Base-by-base conservation (phyloP, 495 filamentous ascomycete genomes). In the Talaromyces trachyspermus region DNA sequence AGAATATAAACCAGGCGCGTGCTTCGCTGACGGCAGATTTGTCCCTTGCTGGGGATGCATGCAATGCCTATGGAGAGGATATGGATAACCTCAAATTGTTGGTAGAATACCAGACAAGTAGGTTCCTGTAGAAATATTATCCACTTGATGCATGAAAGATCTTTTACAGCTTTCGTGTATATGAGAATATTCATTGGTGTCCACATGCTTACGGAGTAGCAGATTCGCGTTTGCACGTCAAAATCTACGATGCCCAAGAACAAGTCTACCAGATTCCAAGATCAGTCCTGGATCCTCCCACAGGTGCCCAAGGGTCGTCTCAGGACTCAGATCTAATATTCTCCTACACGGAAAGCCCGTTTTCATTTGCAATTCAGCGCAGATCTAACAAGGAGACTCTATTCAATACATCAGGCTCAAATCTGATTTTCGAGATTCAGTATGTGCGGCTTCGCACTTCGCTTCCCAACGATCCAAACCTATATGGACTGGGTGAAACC, bases 191-290 rank as follows among this genome's bases (percentile, higher is more conserved):
- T n/a, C n/a, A n/a, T n/a, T n/a, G n/a, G n/a, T n/a, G n/a, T n/a
- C 17, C 12, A 42, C 9, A 25, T 32, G 42, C 42, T 44, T 6
- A 44, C 15, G n/a, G 11, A 10, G 20, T n/a, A 27, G 6, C 26
- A 89, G 86, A 85, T 36, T 73, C 75, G 22, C 83, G 88, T n/a
- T 78, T 94, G 7, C 88, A 92, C 62, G 84, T 94, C 52, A 81
- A 85, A 58, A 90, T 95, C 47, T 78, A 85, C 49, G 88, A 94
- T 63, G 67, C 76, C 18, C 77, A 74, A n/a, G 78, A 87, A 44
- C 69, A 77, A 43, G 71, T 86, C 12, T 95, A 90, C 55, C 85
- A 92, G 60, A 78, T 95, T 17, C 87, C 88, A 8, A 75, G 82
- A 18, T 76, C 72, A 3, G 80, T 87, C n/a, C 60, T 95, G n/a